phyloP scores from a whole-genome alignment of 371 early-diverging fungal genomes.

The Syncephalastrum sp. region DNA sequence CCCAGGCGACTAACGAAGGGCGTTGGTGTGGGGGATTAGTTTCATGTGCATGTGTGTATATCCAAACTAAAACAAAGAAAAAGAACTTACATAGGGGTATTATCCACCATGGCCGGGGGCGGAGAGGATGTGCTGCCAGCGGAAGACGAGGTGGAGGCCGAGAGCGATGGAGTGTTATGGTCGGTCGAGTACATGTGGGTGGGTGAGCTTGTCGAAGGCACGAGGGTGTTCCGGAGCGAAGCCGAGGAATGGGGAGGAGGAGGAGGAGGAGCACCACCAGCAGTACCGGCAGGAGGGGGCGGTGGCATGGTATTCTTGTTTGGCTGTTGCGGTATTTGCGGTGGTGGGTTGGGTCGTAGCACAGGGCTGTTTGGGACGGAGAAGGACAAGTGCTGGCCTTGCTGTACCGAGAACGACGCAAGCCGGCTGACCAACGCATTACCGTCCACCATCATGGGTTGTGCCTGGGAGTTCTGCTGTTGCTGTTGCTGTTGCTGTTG shows the following conservation, averaged over 20 bases:
- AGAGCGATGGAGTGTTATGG: conserved; percentile 10
- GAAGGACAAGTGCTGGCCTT: conserved; percentile 17
- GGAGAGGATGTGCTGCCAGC: conserved; percentile 12
- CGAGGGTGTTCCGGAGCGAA: conserved; percentile 14
- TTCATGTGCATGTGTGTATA: no score
- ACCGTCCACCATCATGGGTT: conserved; percentile 16
- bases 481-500: conserved; percentile 11
- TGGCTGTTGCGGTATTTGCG: conserved; percentile 10
- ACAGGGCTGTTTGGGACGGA: conserved; percentile 30
- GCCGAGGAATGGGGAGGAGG: no score
- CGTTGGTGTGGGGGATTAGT: no score
- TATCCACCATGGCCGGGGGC: conserved; percentile 10
- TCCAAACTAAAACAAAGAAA: no score
- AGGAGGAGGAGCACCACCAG: conserved; percentile 12
- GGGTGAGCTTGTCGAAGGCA: conserved; percentile 12
- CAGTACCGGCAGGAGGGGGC: conserved; percentile 28
- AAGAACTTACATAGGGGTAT: conserved; percentile 4
- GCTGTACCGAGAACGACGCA: conserved; percentile 11
- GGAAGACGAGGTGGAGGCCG: conserved; percentile 21
- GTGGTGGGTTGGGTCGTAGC: conserved; percentile 16
- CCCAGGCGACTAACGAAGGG: no score
- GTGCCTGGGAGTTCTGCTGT: conserved; percentile 5
- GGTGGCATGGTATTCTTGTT: conserved; percentile 27
- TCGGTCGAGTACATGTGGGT: conserved; percentile 13
- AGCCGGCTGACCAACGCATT: conserved; percentile 15